Evolutionary conservation across 768 basidiomycete genomes (phyloP).

Genomic region (Phaffia australis): DNA sequence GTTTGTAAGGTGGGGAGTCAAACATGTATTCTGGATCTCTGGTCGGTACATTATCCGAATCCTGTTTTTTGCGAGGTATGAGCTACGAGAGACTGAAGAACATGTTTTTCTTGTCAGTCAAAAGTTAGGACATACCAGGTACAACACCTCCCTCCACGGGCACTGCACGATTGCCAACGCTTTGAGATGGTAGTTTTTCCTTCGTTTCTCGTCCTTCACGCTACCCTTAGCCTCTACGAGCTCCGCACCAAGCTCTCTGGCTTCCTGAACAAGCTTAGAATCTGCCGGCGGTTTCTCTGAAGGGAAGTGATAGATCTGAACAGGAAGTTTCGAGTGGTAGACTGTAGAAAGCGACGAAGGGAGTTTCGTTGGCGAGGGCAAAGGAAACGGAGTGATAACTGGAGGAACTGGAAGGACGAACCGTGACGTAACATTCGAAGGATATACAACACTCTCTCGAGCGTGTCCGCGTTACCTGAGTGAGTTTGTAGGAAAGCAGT

Average conservation of each 20-base stretch:
- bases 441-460: conserved; percentile 28
- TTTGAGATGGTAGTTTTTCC: conserved; percentile 38
- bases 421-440: conserved; percentile 21
- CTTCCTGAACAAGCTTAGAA: conserved; percentile 30
- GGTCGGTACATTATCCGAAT: conserved; percentile 29
- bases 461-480: conserved; percentile 37
- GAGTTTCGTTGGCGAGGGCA: conserved; percentile 33
- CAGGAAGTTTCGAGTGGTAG: conserved; percentile 33
- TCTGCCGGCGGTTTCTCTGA: conserved; percentile 37
- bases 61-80: background rate
- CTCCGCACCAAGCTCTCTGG: conserved; percentile 25
- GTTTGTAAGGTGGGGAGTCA: conserved; percentile 38
- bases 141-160: conserved; percentile 40
- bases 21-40: conserved; percentile 39
- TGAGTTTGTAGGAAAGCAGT: background rate
- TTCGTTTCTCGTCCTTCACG: conserved; percentile 34
- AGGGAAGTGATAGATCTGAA: conserved; percentile 40
- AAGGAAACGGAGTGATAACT: conserved; percentile 33
- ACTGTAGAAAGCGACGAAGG: background rate
- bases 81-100: background rate
- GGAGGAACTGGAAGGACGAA: conserved; percentile 23
- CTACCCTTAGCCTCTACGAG: conserved; percentile 36
- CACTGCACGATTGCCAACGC: conserved; percentile 36
- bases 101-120: background rate
- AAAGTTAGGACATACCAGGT: conserved; percentile 34